These are phyloP conservation scores for Mycosarcoma maydis DNA, from an alignment of 1,284 basidiomycete species.

Conservation along the genomic window DNA sequence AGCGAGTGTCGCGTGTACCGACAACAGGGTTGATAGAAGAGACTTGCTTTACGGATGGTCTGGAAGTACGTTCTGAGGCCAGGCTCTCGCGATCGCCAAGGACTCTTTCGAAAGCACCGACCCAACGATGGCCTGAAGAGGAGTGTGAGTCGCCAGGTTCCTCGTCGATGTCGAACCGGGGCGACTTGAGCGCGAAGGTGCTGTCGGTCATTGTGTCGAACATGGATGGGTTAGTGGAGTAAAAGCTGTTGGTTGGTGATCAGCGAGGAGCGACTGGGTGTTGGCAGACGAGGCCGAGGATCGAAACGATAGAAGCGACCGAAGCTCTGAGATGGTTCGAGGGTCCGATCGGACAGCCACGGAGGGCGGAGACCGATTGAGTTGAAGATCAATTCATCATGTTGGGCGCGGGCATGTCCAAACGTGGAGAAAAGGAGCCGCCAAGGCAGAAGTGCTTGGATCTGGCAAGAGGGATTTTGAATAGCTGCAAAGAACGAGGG, in stretches of 20 bases:
- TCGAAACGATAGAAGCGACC: background rate
- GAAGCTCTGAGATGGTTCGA: conserved; percentile 8
- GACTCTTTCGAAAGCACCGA: conserved; percentile 62
- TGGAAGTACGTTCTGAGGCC: conserved; percentile 25
- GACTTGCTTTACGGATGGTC: conserved; percentile 22
- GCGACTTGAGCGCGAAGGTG: conserved; percentile 19
- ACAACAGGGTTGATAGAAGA: conserved; percentile 33
- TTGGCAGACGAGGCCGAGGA: background rate
- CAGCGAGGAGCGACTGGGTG: background rate
- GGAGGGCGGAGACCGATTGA: conserved; percentile 35
- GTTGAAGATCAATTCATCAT: conserved; percentile 37
- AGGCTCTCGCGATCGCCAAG: conserved; percentile 58
- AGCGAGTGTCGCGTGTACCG: conserved; percentile 27
- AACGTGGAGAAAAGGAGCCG: conserved; percentile 19
- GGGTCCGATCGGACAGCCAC: conserved; percentile 42
- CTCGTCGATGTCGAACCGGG: conserved; percentile 49
- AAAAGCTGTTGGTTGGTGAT: background rate
- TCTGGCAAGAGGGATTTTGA: background rate
- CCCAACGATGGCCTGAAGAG: conserved; percentile 38
- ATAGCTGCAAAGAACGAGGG: background rate
- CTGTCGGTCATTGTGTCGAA: conserved; percentile 34
- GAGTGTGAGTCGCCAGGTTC: conserved; percentile 44
- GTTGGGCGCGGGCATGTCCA: conserved; percentile 11
- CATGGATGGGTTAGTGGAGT: no score
- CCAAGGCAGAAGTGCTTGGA: conserved; percentile 7